These are phyloP conservation scores for Phytophthora hibernalis DNA, from an alignment of 352 stramenopile genomes.

Conservation along the genomic window DNA sequence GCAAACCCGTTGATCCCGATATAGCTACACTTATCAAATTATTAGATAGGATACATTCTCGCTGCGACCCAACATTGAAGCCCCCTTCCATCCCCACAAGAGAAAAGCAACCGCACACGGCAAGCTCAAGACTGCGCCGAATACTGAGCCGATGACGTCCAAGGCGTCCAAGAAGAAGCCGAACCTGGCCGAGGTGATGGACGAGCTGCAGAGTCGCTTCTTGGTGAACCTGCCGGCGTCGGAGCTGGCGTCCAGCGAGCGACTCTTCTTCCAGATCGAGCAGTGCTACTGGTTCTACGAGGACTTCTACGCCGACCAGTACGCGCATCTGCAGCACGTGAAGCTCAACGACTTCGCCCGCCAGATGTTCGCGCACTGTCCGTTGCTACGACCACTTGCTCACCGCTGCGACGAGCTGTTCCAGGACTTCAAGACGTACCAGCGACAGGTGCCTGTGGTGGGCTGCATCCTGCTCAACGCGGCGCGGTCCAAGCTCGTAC, in stretches of 20 bases:
- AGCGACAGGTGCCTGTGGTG: conserved; percentile 94
- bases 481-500: conserved; percentile 85
- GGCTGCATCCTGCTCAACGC: conserved; percentile 94
- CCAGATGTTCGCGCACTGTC: conserved; percentile 93
- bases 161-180: conserved; percentile 53
- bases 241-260: conserved; percentile 91
- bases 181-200: conserved; percentile 91
- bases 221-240: conserved; percentile 93
- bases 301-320: conserved; percentile 95
- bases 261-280: conserved; percentile 98
- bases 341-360: conserved; percentile 94
- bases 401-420: conserved; percentile 93
- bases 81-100: conserved; percentile 28
- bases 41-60: conserved; percentile 4
- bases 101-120: conserved; percentile 44
- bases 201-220: conserved; percentile 96
- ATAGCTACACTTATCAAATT: background rate
- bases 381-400: conserved; percentile 85
- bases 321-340: conserved; percentile 87
- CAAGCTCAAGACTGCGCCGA: conserved; percentile 22
- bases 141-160: conserved; percentile 27
- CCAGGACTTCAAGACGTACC: conserved; percentile 94
- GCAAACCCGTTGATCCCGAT: background rate
- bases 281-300: conserved; percentile 98
- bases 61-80: conserved; percentile 20